Evolutionary conservation across 176 grass and related monocot species (phyloP).

Genomic region (Phoenix roebelenii): DNA sequence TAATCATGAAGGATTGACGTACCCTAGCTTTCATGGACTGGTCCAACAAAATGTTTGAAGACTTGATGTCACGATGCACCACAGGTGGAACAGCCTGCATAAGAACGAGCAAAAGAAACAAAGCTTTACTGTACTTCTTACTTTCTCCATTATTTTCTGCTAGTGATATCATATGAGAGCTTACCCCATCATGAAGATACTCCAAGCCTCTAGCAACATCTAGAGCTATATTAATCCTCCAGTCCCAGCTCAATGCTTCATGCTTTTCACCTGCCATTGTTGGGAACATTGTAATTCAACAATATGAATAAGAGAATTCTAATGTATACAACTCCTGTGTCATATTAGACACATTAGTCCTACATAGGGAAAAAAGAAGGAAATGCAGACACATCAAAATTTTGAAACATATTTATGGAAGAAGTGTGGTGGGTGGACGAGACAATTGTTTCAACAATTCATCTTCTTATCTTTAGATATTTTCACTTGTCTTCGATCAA

Average conservation of each 20-base stretch:
- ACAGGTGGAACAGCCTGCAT: constrained; percentile 88
- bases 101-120: constrained; percentile 25
- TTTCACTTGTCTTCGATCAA: no score
- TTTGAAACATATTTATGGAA: no score
- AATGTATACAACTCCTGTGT: no score
- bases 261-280: constrained; percentile 52
- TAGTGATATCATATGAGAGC: constrained; percentile 19
- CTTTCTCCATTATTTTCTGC: not conserved
- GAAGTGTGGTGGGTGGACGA: no score
- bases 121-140: constrained; percentile 2
- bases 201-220: constrained; percentile 95
- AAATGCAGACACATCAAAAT: no score
- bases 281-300: not conserved
- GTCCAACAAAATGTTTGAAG: constrained; percentile 89
- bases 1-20: constrained; percentile 25
- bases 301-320: no score
- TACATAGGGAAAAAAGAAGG: no score
- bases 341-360: no score
- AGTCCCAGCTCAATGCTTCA: constrained; percentile 56
- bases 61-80: constrained; percentile 89
- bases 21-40: constrained; percentile 83
- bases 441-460: no score
- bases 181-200: constrained; percentile 94
- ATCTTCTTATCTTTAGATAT: no score
- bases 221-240: constrained; percentile 80